These are phyloP conservation scores for Alternaria tenuissima DNA, from an alignment of 2,329 filamentous ascomycete genomes.

Conservation along the genomic window DNA sequence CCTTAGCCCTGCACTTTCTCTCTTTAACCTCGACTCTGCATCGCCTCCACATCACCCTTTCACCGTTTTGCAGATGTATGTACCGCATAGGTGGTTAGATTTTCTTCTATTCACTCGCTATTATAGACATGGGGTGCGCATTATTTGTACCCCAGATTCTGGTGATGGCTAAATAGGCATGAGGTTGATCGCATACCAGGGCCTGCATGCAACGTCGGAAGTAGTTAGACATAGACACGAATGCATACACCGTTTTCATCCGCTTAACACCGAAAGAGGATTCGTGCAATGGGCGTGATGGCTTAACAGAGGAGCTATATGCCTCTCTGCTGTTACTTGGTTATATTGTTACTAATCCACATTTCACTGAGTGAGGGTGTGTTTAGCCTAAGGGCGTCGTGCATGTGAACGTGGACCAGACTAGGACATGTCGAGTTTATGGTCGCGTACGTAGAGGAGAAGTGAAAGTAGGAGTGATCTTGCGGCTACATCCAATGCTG, in stretches of 20 bases:
- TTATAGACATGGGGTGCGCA: constrained; percentile 8
- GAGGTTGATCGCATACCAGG: neutral
- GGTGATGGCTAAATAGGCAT: constrained; percentile 9
- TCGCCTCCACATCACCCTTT: neutral
- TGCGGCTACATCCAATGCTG: neutral
- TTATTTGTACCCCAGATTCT: constrained; percentile 6
- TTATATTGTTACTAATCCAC: neutral
- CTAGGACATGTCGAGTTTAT: neutral
- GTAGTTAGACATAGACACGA: constrained; percentile 3
- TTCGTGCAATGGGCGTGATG: neutral
- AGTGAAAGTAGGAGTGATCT: neutral
- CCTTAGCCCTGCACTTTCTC: neutral
- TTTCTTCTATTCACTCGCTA: neutral
- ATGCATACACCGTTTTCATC: neutral
- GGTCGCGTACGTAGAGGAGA: neutral
- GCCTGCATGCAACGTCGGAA: neutral
- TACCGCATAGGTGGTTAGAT: neutral
- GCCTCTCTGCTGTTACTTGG: neutral
- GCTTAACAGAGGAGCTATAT: neutral
- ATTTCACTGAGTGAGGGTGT: neutral
- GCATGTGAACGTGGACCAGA: neutral
- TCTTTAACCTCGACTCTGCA: neutral
- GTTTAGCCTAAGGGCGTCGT: neutral
- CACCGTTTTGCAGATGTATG: neutral
- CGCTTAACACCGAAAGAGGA: neutral